phyloP scores from a whole-genome alignment of 208 protist species.

The Trichomonas gallinae region DNA sequence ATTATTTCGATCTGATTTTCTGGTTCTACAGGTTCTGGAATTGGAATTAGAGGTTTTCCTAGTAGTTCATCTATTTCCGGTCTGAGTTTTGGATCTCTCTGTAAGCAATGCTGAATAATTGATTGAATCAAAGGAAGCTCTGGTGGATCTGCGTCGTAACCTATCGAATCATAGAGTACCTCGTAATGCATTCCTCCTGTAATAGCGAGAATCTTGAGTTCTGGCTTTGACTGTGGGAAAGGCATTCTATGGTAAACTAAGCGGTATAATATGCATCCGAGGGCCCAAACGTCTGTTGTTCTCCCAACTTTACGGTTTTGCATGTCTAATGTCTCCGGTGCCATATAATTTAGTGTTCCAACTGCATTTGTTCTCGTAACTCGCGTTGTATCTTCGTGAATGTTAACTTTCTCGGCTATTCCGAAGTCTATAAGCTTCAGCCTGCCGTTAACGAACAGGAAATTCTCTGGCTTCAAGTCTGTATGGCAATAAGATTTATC shows the following conservation, averaged over 20 bases:
- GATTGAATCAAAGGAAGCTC: neutral
- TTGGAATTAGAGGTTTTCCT: conserved; percentile 34
- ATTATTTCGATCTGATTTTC: neutral
- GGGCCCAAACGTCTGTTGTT: conserved; percentile 45
- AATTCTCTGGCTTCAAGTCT: conserved; percentile 55
- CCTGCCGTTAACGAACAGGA: conserved; percentile 45
- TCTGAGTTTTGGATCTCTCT: conserved; percentile 30
- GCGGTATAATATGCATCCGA: conserved; percentile 52
- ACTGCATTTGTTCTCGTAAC: conserved; percentile 38
- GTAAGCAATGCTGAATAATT: neutral
- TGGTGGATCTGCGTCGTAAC: neutral
- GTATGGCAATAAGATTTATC: conserved; percentile 42
- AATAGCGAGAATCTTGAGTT: neutral
- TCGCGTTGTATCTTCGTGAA: conserved; percentile 40
- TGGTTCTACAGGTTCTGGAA: neutral
- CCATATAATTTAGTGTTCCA: conserved; percentile 55
- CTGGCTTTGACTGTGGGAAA: conserved; percentile 25
- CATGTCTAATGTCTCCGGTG: conserved; percentile 44
- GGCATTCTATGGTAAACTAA: conserved; percentile 41
- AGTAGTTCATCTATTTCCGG: conserved; percentile 40
- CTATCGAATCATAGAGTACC: neutral
- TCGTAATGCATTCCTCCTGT: neutral
- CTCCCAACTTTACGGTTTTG: conserved; percentile 33
- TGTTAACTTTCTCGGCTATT: conserved; percentile 36
- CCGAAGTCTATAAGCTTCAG: conserved; percentile 55